A percentile compares a stretch with the other conserved stretches of the same genome.
These are phyloP conservation scores for Coemansia reversa DNA, from an alignment of 192 early-diverging fungal species.

Conservation along the genomic window DNA sequence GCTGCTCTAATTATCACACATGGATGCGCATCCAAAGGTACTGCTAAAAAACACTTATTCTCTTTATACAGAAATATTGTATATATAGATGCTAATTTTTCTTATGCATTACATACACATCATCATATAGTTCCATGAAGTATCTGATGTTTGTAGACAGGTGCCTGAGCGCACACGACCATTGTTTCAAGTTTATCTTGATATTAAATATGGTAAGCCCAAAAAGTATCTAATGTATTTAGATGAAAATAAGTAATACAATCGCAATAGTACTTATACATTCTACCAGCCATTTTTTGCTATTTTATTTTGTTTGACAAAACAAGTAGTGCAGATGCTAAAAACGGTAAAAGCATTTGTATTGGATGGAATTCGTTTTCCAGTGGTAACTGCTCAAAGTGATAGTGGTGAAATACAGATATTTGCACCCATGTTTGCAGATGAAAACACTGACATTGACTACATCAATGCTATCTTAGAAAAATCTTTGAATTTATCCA, in stretches of 20 bases:
- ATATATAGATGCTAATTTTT: not conserved
- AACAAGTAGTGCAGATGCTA: conserved; percentile 6
- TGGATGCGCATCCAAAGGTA: not conserved
- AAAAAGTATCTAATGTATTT: not conserved
- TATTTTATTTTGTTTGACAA: not conserved
- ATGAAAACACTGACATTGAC: conserved; percentile 11
- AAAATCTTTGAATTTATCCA: not conserved
- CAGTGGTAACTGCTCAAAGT: conserved; percentile 3
- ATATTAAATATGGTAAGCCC: conserved; percentile 38
- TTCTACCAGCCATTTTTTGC: not conserved
- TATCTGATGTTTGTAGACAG: conserved; percentile 18
- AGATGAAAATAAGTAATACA: not conserved
- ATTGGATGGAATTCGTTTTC: not conserved
- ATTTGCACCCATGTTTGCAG: conserved; percentile 33
- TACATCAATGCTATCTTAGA: not conserved
- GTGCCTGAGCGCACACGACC: conserved; percentile 23
- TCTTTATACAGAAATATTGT: not conserved
- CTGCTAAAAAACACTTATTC: not conserved
- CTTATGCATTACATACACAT: too few relatives aligned
- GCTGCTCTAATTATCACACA: too few relatives aligned
- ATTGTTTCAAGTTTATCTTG: conserved; percentile 34
- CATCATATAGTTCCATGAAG: conserved; percentile 29
- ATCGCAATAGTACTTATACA: too few relatives aligned
- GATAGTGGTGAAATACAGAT: not conserved
- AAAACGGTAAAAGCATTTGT: not conserved